A percentile compares a stretch with the other conserved stretches of the same genome.
Conservation (phyloP, 352 stramenopile genomes). For the Phytophthora meadii region DNA sequence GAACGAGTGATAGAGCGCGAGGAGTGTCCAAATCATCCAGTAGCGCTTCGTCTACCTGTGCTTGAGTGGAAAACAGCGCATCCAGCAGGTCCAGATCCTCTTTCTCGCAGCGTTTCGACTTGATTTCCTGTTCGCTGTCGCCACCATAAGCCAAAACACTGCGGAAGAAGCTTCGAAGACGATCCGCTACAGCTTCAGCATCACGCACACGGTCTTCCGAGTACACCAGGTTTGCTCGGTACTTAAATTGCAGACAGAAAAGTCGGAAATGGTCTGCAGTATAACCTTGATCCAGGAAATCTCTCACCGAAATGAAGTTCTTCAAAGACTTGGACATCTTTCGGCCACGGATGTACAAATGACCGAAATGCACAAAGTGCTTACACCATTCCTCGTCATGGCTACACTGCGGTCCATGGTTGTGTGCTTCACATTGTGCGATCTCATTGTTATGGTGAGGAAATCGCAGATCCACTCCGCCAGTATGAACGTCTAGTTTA, state of each 20-base stretch:
- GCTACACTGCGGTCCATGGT: constrained; percentile 24
- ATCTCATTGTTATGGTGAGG: constrained; percentile 93
- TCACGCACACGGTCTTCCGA: constrained; percentile 80
- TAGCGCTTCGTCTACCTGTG: constrained; percentile 67
- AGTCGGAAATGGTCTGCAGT: constrained; percentile 84
- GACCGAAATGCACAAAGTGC: constrained; percentile 97
- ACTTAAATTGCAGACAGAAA: constrained; percentile 92
- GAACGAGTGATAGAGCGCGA: constrained; percentile 62
- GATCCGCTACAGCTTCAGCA: constrained; percentile 56
- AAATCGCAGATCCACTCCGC: constrained; percentile 94
- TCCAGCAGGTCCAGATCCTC: constrained; percentile 67
- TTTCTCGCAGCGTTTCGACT: constrained; percentile 56
- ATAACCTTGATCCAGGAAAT: constrained; percentile 83
- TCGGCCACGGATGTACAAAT: constrained; percentile 96
- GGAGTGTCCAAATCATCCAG: constrained; percentile 92
- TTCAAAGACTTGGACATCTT: constrained; percentile 99
- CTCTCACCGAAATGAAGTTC: constrained; percentile 97
- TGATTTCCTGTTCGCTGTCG: constrained; percentile 15
- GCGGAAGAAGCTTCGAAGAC: constrained; percentile 72
- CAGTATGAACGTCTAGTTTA: constrained; percentile 95
- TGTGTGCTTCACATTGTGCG: constrained; percentile 82
- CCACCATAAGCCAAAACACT: constrained; percentile 54
- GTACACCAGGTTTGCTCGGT: constrained; percentile 82
- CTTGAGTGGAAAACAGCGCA: constrained; percentile 58
- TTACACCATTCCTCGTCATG: constrained; percentile 89